A percentile compares a stretch with the other conserved stretches of the same genome.
Conservation (phyloP, 108 stramenopile species). For the Chaetoceros muelleri region DNA sequence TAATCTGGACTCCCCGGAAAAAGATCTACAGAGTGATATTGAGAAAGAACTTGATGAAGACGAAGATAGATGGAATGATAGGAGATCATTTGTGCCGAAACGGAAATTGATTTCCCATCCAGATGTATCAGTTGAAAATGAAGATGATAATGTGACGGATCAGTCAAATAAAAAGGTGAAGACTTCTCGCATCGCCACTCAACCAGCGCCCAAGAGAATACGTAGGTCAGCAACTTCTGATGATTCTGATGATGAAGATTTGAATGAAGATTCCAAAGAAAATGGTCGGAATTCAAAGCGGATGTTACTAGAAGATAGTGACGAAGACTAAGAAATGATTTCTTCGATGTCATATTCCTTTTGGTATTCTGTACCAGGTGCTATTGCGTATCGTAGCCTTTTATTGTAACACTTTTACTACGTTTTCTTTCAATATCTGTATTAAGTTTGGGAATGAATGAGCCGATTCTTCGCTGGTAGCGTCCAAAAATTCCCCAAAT, state of each 20-base stretch:
- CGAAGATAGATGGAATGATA: neutral
- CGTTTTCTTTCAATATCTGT: too few species aligned
- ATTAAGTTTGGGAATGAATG: too few species aligned
- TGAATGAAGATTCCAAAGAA: neutral
- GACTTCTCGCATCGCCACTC: neutral
- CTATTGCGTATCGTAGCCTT: too few species aligned
- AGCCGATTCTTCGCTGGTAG: too few species aligned
- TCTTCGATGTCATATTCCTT: too few species aligned
- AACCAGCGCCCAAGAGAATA: neutral
- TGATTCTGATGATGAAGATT: slow-evolving; percentile 2
- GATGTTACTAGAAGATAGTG: neutral
- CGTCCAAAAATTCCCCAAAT: too few species aligned
- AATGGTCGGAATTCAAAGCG: neutral
- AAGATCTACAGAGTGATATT: neutral
- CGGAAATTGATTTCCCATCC: neutral
- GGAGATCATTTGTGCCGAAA: neutral
- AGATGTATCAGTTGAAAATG: neutral
- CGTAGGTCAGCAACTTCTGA: neutral
- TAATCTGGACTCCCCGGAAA: neutral
- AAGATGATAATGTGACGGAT: neutral
- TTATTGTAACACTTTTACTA: too few species aligned
- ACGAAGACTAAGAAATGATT: neutral
- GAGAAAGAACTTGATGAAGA: slow-evolving; percentile 1
- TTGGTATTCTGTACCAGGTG: too few species aligned
- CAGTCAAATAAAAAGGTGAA: neutral